Evolutionary conservation across 768 basidiomycete species (phyloP), one percentile per base, ranked within the genome.

Genomic region (Xerocomus brunneocitrinus): DNA sequence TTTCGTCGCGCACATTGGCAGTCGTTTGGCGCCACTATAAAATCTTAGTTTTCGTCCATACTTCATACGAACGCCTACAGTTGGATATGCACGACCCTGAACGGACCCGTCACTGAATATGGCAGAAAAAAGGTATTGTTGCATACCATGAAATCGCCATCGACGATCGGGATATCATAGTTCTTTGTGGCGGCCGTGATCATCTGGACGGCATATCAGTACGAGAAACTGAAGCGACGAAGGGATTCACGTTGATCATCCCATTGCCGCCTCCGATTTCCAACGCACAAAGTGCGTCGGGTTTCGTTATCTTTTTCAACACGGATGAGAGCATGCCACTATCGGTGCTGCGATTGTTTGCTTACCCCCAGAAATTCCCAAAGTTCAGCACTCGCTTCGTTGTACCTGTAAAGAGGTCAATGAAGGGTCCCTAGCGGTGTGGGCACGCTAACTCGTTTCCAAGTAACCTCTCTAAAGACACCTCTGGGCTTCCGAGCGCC

Each of bases 181-280:
- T 72, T 65, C 53, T 62, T 67, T 31, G 68, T 66, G 47, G 71
- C 68, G 47, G 63, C 72, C 8, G 62, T 63, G 60, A 72, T 64
- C 62, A 73, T 74, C 73, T 71, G 49, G 32, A 44, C 47, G 41
- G 53, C 25, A 55, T 41, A 49, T 60, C 52, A 63, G 31, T 14
- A 24, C 43, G 38, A 52, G 45, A 55, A 48, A 51, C 30, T 7
- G 10, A 32, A 19, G 27, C 45, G 28, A 45, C 35, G 36, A 44
- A 19, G 44, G 36, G 52, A 63, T 66, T 34, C 58, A 73, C 73
- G 55, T 71, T 58, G 71, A 69, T 69, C 71, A 79, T 73, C 32
- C 77, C 76, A 50, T 78, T 77, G 42, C 68, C 71, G 14, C 75
- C 75, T 12, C 76, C 77, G 39, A 79, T 77, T 59, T 75, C 73